Conservation (phyloP, 768 basidiomycete genomes). For the Amanita jacksonii region DNA sequence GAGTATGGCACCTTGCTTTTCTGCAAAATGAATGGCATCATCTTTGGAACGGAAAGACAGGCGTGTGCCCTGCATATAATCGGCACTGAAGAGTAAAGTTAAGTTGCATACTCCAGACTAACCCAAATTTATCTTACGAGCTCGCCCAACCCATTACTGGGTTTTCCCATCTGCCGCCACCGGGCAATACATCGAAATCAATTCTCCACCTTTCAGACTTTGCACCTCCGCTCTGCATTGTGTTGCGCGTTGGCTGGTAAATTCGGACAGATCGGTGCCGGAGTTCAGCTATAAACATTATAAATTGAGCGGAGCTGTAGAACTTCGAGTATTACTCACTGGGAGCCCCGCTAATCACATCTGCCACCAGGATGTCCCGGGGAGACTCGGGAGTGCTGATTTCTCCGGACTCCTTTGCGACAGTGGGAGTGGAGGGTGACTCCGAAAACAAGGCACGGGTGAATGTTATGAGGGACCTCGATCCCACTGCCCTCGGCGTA, state of each 20-base stretch:
- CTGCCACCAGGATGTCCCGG: constrained; percentile 66
- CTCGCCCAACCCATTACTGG: constrained; percentile 96
- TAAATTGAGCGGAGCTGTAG: neutral
- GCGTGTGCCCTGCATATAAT: constrained; percentile 91
- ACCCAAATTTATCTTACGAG: constrained; percentile 51
- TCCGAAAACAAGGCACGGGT: constrained; percentile 24
- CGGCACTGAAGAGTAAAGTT: constrained; percentile 44
- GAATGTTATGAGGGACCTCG: constrained; percentile 13
- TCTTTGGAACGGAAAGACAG: constrained; percentile 79
- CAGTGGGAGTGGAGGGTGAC: constrained; percentile 13
- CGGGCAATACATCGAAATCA: constrained; percentile 88
- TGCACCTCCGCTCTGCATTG: constrained; percentile 88
- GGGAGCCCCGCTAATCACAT: constrained; percentile 81
- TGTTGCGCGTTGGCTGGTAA: constrained; percentile 87
- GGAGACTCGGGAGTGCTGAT: constrained; percentile 36
- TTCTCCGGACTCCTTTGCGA: constrained; percentile 23
- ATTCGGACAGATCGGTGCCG: constrained; percentile 84
- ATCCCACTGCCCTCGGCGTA: constrained; percentile 16
- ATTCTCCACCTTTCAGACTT: constrained; percentile 88
- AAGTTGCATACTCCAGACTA: neutral
- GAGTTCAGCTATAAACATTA: constrained; percentile 51
- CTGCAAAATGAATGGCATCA: constrained; percentile 90
- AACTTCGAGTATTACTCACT: constrained; percentile 31
- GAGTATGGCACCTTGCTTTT: constrained; percentile 74
- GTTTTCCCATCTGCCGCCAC: constrained; percentile 94